Evolutionary conservation across 306 rosid species (phyloP).

Genomic region (Lotus japonicus): DNA sequence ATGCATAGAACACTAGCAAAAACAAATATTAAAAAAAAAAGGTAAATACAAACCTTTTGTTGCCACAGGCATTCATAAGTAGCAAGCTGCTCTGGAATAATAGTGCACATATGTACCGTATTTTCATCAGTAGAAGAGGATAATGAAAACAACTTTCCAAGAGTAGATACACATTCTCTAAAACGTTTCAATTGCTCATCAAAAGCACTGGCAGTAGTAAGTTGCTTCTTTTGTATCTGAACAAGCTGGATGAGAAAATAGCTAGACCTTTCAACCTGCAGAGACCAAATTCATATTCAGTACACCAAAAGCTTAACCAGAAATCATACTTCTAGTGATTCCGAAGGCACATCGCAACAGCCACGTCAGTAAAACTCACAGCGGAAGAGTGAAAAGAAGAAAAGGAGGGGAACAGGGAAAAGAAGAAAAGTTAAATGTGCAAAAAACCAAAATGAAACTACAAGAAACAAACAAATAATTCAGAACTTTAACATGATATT

Average conservation of each 20-base stretch:
- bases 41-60: constrained; percentile 50
- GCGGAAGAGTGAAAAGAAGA: background rate
- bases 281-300: constrained; percentile 3
- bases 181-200: constrained; percentile 52
- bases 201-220: constrained; percentile 47
- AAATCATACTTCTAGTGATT: background rate
- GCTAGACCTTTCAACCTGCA: constrained; percentile 58
- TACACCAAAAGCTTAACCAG: background rate
- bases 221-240: constrained; percentile 68
- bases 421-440: background rate
- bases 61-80: constrained; percentile 78
- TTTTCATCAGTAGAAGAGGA: constrained; percentile 29
- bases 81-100: constrained; percentile 44
- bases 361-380: background rate
- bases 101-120: constrained; percentile 25
- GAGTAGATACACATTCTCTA: constrained; percentile 41
- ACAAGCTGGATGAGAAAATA: constrained; percentile 69
- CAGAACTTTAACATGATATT: no score
- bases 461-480: no score
- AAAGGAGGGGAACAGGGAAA: background rate
- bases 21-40: constrained; percentile 1
- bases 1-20: background rate
- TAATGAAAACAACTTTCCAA: constrained; percentile 46
- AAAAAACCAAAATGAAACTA: background rate
- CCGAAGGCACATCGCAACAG: background rate